Evolutionary conservation across 2,329 filamentous ascomycete genomes (phyloP).

Genomic region (Aspergillus cejpii): DNA sequence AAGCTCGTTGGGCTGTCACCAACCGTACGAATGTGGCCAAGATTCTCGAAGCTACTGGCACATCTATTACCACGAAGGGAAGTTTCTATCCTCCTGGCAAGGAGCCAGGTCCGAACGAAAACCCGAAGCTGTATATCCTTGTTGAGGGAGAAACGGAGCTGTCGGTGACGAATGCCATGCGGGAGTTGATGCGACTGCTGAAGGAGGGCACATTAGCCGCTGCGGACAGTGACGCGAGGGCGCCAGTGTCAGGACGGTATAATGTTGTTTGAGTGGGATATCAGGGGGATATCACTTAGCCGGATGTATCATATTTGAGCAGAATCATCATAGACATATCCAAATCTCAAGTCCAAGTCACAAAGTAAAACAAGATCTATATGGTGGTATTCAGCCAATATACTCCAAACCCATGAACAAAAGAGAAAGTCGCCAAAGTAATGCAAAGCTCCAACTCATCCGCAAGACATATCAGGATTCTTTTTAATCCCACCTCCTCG

Average conservation of each 20-base stretch:
- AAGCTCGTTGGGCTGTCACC: conserved; percentile 96
- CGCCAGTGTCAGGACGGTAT: conserved; percentile 74
- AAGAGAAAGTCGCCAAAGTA: too few species aligned
- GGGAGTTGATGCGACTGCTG: conserved; percentile 77
- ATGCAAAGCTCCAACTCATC: too few species aligned
- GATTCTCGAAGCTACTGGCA: conserved; percentile 89
- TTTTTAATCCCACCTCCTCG: conserved; percentile 55
- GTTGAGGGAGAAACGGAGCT: conserved; percentile 96
- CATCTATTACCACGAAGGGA: conserved; percentile 95
- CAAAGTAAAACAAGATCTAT: too few species aligned
- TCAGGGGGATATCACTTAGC: conserved; percentile 7
- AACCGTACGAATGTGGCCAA: conserved; percentile 98
- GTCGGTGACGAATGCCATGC: conserved; percentile 82
- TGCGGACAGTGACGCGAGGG: conserved; percentile 74
- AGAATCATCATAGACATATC: conserved; percentile 8
- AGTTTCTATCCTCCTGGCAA: conserved; percentile 80
- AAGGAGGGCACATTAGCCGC: conserved; percentile 87
- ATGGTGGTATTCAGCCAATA: too few species aligned
- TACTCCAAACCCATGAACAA: too few species aligned
- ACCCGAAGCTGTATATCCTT: conserved; percentile 94
- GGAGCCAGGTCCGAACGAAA: conserved; percentile 64
- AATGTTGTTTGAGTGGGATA: conserved; percentile 70
- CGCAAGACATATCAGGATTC: too few species aligned
- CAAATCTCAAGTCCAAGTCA: neutral
- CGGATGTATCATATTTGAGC: conserved; percentile 12